phyloP scores from a whole-genome alignment of 2,329 filamentous ascomycete species.

The Coniochaeta hoffmannii region DNA sequence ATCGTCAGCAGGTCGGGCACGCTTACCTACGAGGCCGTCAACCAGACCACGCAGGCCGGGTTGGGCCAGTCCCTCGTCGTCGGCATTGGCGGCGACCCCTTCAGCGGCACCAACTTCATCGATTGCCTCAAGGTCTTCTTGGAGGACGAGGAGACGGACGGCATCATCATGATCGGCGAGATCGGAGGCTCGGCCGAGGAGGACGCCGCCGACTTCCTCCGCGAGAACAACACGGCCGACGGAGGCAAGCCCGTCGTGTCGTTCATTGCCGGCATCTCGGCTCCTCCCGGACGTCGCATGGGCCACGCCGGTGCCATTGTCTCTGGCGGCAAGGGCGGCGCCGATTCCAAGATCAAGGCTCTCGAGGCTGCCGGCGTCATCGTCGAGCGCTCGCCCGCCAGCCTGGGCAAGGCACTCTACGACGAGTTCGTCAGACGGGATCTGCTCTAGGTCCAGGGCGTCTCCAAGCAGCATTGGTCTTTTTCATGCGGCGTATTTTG shows the following conservation, averaged over 20 bases:
- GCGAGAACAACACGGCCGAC: constrained; percentile 81
- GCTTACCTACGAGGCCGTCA: constrained; percentile 98
- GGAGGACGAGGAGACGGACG: constrained; percentile 91
- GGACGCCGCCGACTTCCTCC: constrained; percentile 94
- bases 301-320: constrained; percentile 98
- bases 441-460: constrained; percentile 58
- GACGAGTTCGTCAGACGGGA: constrained; percentile 95
- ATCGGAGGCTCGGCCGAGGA: constrained; percentile 97
- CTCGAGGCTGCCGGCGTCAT: constrained; percentile 90
- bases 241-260: constrained; percentile 87
- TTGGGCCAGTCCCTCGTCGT: constrained; percentile 97
- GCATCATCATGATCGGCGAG: constrained; percentile 99
- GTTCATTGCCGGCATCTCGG: constrained; percentile 98
- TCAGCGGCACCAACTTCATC: constrained; percentile 99
- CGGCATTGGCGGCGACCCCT: constrained; percentile 96
- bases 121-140: constrained; percentile 98
- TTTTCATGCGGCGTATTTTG: constrained; percentile 6
- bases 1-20: constrained; percentile 98
- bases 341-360: constrained; percentile 95
- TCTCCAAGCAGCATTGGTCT: not conserved
- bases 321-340: constrained; percentile 93
- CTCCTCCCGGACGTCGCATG: constrained; percentile 93
- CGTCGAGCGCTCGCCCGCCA: constrained; percentile 89
- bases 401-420: constrained; percentile 87
- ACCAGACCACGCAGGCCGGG: constrained; percentile 96